A percentile compares a stretch with the other conserved stretches of the same genome.
Evolutionary conservation across 164 flowering plant genomes (phyloP).

Genomic region (Aristolochia fimbriata): DNA sequence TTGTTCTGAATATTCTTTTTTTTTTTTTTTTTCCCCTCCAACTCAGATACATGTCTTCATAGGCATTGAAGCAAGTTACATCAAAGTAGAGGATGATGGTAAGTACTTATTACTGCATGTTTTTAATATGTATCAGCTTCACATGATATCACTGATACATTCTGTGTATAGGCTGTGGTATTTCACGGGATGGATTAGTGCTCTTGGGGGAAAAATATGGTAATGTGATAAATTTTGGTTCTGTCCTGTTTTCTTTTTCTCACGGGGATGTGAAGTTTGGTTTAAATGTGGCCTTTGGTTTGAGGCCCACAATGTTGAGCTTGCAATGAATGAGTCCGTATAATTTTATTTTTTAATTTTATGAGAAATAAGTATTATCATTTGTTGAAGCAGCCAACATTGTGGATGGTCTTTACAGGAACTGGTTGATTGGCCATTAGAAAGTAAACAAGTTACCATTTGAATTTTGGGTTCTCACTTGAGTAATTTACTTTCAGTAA

Average conservation of each 20-base stretch:
- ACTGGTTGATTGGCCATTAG: too few species aligned
- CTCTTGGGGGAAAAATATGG: conserved; percentile 85
- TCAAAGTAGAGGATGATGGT: conserved; percentile 90
- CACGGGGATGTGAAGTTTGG: too few species aligned
- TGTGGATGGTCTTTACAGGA: too few species aligned
- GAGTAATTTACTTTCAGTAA: neutral
- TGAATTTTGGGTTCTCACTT: neutral
- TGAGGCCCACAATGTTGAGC: too few species aligned
- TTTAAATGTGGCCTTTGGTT: too few species aligned
- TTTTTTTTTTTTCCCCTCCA: neutral
- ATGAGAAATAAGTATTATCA: too few species aligned
- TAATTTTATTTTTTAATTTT: too few species aligned
- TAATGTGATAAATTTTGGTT: conserved; percentile 11
- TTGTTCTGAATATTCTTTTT: neutral
- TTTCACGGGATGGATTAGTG: conserved; percentile 73
- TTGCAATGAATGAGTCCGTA: too few species aligned
- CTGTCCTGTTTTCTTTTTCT: neutral
- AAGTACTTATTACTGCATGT: conserved; percentile 10
- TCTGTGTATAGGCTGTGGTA: conserved; percentile 62
- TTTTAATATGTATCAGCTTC: neutral
- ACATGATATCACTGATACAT: neutral
- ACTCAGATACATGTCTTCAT: conserved; percentile 59
- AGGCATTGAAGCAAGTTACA: conserved; percentile 42
- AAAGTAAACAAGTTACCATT: too few species aligned
- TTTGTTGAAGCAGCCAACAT: too few species aligned